phyloP scores from a whole-genome alignment of 495 filamentous ascomycete genomes.

The Melanomma pulvis-pyrius region DNA sequence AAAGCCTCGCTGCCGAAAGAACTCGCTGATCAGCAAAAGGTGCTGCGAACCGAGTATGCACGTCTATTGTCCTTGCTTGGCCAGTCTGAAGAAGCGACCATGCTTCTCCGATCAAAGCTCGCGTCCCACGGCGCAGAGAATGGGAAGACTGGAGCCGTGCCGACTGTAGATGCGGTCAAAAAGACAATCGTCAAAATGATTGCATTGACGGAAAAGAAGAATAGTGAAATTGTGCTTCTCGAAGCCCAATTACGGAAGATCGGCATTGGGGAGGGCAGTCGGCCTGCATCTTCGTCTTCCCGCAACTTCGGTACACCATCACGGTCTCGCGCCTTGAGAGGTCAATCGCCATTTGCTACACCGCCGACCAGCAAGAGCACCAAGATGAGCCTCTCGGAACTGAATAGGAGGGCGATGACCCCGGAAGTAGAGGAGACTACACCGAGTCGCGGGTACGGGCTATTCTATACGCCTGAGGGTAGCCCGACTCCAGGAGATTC shows the following conservation, averaged over 20 bases:
- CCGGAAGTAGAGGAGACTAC: slow-evolving; percentile 35
- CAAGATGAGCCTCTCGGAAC: slow-evolving; percentile 42
- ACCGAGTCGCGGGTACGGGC: slow-evolving; percentile 28
- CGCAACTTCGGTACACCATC: slow-evolving; percentile 13
- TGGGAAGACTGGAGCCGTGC: slow-evolving; percentile 50
- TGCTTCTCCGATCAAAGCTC: slow-evolving; percentile 77
- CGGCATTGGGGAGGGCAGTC: slow-evolving; percentile 41
- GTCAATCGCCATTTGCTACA: slow-evolving; percentile 60
- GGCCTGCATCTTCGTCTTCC: slow-evolving; percentile 12
- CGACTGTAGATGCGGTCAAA: slow-evolving; percentile 88
- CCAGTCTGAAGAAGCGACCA: slow-evolving; percentile 79
- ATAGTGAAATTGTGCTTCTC: slow-evolving; percentile 83
- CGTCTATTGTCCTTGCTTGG: slow-evolving; percentile 71
- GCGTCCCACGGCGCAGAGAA: slow-evolving; percentile 56
- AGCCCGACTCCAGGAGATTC: slow-evolving; percentile 47
- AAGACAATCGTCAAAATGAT: slow-evolving; percentile 93
- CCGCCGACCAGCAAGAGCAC: slow-evolving; percentile 51
- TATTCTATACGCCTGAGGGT: slow-evolving; percentile 47
- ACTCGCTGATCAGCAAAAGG: slow-evolving; percentile 77
- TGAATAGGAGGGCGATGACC: slow-evolving; percentile 48
- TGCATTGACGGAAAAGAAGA: slow-evolving; percentile 82
- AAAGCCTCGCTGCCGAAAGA: slow-evolving; percentile 78
- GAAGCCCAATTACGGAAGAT: slow-evolving; percentile 81
- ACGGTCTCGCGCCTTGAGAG: slow-evolving; percentile 42
- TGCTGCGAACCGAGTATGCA: slow-evolving; percentile 71